Evolutionary conservation across 306 rosid genomes (phyloP), one percentile per base, ranked within the genome.

Genomic region (Prunus mongolica): DNA sequence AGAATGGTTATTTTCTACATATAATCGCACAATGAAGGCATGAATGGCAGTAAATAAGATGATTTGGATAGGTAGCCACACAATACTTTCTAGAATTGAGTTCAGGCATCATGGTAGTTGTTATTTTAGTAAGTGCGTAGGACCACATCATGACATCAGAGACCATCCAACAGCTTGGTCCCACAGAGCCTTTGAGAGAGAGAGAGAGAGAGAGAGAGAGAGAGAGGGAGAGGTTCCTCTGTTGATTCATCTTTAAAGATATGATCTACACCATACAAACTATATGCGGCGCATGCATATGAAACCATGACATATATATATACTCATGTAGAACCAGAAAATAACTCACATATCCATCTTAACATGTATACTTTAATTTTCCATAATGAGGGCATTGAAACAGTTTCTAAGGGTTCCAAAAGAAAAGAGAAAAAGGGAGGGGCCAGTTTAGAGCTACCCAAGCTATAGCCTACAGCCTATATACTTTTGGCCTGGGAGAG

Each of bases 241-340:
- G 3, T 30, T 27, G 41, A 62, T 62, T 28, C 44, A 62, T 62
- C 12, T 15, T 41, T 14, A 6, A 28, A 15, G 67, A 62, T 62
- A 15, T 27, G 30, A 62, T 24, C 16, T 24, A 12, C 64, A 4
- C 64, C 32, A 1, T 28, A 9, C 12, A 30, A 62, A 27, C 67
- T 28, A 14, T 62, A 62, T 62, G 67, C 67, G 67, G 67, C 67
- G 67, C 67, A 62, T 28, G 67, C 20, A 56, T 72, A 20, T 5
- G 22, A 56, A 27, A 72, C 44, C 44, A 56, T 24, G 5, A 73
- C 25, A 24, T 20, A 32, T 38, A 38, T 32, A 34, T 58, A n/a
- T 20, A n/a, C 65, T 60, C 58, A 18, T 19, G 22, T 19, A 20
- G 16, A 52, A 19, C 58, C 20, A 6, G 22, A 54, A 54, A 54